Evolutionary conservation across 2,329 filamentous ascomycete genomes (phyloP).

Genomic region (Decorospora gaudefroyi): DNA sequence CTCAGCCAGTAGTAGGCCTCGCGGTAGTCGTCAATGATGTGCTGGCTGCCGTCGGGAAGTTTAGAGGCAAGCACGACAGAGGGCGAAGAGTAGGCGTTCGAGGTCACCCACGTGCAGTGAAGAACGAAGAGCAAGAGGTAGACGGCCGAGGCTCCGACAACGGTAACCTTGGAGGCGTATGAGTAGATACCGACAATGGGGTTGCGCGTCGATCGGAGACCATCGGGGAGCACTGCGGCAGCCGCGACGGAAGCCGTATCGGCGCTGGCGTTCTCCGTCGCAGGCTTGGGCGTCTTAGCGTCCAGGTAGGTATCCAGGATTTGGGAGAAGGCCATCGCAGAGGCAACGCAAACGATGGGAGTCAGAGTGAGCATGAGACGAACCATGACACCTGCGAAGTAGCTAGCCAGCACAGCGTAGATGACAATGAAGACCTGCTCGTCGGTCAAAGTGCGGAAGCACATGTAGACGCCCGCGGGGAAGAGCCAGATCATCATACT

Average conservation of each 20-base stretch:
- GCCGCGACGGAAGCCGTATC: conserved; percentile 48
- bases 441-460: conserved; percentile 90
- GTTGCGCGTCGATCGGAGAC: conserved; percentile 70
- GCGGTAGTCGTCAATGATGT: conserved; percentile 98
- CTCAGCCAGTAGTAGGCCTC: conserved; percentile 99
- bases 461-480: conserved; percentile 97
- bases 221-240: conserved; percentile 57
- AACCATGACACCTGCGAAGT: conserved; percentile 99
- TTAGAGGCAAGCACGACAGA: conserved; percentile 93
- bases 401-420: conserved; percentile 94
- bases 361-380: conserved; percentile 97
- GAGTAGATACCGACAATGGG: conserved; percentile 85
- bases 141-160: conserved; percentile 71
- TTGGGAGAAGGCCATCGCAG: conserved; percentile 83
- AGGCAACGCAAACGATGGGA: conserved; percentile 92
- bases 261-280: conserved; percentile 47
- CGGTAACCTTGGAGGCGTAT: conserved; percentile 74
- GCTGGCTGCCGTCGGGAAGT: conserved; percentile 91
- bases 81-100: conserved; percentile 97
- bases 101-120: conserved; percentile 99
- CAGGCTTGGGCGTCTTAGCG: conserved; percentile 62
- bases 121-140: conserved; percentile 93
- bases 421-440: conserved; percentile 98
- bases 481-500: conserved; percentile 99
- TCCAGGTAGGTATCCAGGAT: conserved; percentile 86